phyloP scores from a whole-genome alignment of 257 asterid genomes.

The Nicotiana attenuata region DNA sequence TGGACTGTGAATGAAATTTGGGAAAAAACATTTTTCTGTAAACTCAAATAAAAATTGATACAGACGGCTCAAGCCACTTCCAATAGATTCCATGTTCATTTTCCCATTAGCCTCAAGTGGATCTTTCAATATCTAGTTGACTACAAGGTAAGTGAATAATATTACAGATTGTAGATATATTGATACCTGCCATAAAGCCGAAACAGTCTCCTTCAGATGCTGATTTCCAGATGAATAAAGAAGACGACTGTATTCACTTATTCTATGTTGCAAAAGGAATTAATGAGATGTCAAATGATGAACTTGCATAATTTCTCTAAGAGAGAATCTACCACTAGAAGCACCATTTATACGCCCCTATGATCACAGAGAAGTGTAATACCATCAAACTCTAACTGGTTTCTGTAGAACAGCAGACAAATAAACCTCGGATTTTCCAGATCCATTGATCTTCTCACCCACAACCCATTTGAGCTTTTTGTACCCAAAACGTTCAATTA shows the following conservation, averaged over 20 bases:
- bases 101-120: background rate
- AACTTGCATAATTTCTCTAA: background rate
- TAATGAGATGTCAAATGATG: background rate
- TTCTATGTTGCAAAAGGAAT: slow-evolving; percentile 4
- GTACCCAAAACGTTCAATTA: slow-evolving; percentile 31
- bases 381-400: slow-evolving; percentile 23
- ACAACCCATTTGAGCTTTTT: slow-evolving; percentile 36
- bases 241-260: background rate
- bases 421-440: slow-evolving; percentile 29
- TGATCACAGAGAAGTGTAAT: background rate
- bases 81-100: background rate
- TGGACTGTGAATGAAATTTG: background rate
- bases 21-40: background rate
- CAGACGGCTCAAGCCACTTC: background rate
- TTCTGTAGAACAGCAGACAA: slow-evolving; percentile 37
- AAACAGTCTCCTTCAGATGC: background rate
- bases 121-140: background rate
- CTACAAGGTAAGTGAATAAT: background rate
- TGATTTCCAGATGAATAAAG: background rate
- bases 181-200: background rate
- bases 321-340: background rate
- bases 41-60: background rate
- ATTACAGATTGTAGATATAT: background rate
- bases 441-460: slow-evolving; percentile 25
- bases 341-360: background rate